Percentiles rank a stretch among this genome's conserved stretches.
Evolutionary conservation across 2,329 filamentous ascomycete genomes (phyloP).

Genomic region (Aaosphaeria pasadenensis): DNA sequence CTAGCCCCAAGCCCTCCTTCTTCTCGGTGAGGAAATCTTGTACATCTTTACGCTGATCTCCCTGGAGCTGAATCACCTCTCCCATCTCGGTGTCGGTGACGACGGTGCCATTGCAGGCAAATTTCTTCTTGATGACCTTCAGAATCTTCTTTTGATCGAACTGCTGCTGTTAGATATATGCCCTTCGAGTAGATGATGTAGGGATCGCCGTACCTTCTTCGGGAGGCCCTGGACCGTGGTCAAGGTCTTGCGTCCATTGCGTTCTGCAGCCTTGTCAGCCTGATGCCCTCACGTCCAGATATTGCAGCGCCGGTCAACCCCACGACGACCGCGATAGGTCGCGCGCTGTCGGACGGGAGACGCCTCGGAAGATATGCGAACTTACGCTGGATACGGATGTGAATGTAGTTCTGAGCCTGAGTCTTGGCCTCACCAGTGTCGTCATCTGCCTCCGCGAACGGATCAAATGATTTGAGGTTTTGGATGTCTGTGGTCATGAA

Average conservation of each 20-base stretch:
- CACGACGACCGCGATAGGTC: neutral
- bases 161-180: constrained; percentile 8
- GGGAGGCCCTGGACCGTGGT: constrained; percentile 98
- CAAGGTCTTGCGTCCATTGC: constrained; percentile 99
- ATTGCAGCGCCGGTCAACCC: neutral
- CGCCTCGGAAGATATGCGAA: constrained; percentile 10
- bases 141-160: constrained; percentile 99
- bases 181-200: neutral
- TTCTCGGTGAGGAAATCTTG: constrained; percentile 96
- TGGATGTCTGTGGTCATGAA: neutral
- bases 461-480: constrained; percentile 55
- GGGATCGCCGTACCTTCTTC: constrained; percentile 58
- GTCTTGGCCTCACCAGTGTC: constrained; percentile 91
- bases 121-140: constrained; percentile 99
- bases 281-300: neutral
- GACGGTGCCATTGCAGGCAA: constrained; percentile 99
- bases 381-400: constrained; percentile 98
- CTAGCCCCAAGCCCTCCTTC: constrained; percentile 89
- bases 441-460: constrained; percentile 99
- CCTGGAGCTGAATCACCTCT: constrained; percentile 99
- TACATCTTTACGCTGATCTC: constrained; percentile 98
- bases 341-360: neutral
- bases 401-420: constrained; percentile 84
- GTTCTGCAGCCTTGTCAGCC: constrained; percentile 64
- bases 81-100: constrained; percentile 95